Base-by-base conservation (phyloP, 345 rosid genomes). In the Garcia nutans region DNA sequence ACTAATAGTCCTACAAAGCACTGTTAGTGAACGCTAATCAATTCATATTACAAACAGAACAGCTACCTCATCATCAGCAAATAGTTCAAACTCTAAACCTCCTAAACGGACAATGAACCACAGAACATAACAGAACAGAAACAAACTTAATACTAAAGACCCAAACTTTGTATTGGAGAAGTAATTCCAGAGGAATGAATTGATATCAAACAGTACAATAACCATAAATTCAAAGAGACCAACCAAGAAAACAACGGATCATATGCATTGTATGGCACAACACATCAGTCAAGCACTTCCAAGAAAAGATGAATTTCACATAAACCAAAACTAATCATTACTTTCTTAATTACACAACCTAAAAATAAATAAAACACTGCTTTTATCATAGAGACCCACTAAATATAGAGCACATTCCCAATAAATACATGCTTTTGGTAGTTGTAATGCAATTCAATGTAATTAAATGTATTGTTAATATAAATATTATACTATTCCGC, bases 181-280 rank as follows among this genome's bases (percentile, higher is more conserved):
- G n/a, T 75, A 72, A 67, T 67, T 24, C 2, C 15, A 45, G 45
- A 58, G 45, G 55, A 42, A 57, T 10, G 10, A 75, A 64, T n/a
- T 11, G 54, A 66, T 8, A 57, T 57, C 62, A n/a, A 56, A 44
- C n/a, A 26, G 15, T n/a, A 3, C 17, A 47, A 28, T 10, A 26
- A 57, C 49, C 44, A 26, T 20, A 26, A 44, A 66, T 19, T 1
- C 64, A 75, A 42, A 17, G 22, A 20, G 22, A 75, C 4, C 54
- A 44, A n/a, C 44, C 55, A 68, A 57, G 44, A 67, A 16, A 66
- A 26, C 22, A 8, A 58, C 9, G 42, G 44, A 68, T 7, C 2
- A 67, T 47, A 45, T 58, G 47, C 47, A 57, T 23, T 11, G 23
- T 5, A 20, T 12, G 60, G 8, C 13, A 20, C 2, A 7, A 73